phyloP scores from a whole-genome alignment of 2,329 filamentous ascomycete species.

The Aspergillus sp. region DNA sequence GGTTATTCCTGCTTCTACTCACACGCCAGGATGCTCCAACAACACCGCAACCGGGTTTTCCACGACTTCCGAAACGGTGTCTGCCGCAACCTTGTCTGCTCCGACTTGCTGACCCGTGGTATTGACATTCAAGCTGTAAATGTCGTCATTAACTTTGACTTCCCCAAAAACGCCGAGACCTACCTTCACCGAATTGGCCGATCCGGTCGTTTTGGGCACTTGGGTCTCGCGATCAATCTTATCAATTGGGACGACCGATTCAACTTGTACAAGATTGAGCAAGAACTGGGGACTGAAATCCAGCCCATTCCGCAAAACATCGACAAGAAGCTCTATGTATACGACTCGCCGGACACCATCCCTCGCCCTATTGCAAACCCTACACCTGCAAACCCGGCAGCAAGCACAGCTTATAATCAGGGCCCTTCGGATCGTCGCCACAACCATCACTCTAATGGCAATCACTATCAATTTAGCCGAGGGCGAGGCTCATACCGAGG shows the following conservation, averaged over 20 bases:
- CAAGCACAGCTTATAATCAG: constrained; percentile 18
- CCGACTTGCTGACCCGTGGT: constrained; percentile 93
- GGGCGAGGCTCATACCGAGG: constrained; percentile 45
- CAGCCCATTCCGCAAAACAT: constrained; percentile 92
- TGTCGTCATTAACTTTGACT: constrained; percentile 99
- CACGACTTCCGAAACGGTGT: constrained; percentile 98
- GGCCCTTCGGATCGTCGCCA: constrained; percentile 36
- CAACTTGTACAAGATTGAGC: constrained; percentile 98
- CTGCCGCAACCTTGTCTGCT: constrained; percentile 97
- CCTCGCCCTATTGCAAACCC: constrained; percentile 72
- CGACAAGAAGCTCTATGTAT: constrained; percentile 97
- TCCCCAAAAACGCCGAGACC: constrained; percentile 98
- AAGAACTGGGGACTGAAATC: constrained; percentile 95
- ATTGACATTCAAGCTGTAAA: constrained; percentile 99
- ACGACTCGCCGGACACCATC: constrained; percentile 93
- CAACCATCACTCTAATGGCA: constrained; percentile 35
- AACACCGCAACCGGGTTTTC: constrained; percentile 96
- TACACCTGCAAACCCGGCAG: constrained; percentile 31
- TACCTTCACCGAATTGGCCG: constrained; percentile 98
- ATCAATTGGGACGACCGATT: constrained; percentile 99
- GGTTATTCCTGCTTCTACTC: constrained; percentile 99
- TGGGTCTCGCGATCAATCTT: constrained; percentile 96
- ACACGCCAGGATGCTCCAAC: constrained; percentile 96
- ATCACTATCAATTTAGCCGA: constrained; percentile 38
- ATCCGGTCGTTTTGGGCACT: constrained; percentile 93